Base-by-base conservation (phyloP, 2,329 filamentous ascomycete species). In the Paracamarosporium sp. region DNA sequence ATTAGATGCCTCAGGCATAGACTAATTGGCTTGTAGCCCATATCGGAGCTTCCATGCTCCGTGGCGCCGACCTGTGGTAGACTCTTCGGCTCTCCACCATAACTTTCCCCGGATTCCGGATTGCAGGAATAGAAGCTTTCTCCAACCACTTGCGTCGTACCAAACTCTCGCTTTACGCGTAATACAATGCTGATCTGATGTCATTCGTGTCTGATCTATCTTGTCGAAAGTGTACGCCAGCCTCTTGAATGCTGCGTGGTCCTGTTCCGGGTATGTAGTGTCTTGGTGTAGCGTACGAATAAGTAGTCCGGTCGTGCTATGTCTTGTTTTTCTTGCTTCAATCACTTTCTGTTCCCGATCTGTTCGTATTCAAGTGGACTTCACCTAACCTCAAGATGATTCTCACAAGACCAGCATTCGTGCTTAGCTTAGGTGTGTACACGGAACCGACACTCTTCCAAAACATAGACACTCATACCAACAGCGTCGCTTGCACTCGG, bases 41-140 rank as follows among this genome's bases (percentile, higher is more conserved):
- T 35, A 53, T 68, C 69, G 67, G 69, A 30, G 58, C 45, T 67
- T 63, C 25, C 43, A n/a, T n/a, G 45, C 25, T 11, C 36, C 50
- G 57, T 68, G 66, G 62, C 60, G 59, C 70, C 71, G 71, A 72
- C 60, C 60, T 65, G 43, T 57, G 13, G 44, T 45, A 28, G 24
- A 31, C 27, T 50, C n/a, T 43, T 57, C 69, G 72, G 72, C 72
- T 75, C 72, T 74, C 72, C 71, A 54, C 52, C 33, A 46, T 54
- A 33, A n/a, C 25, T 52, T 48, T 36, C 44, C 47, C 40, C 40
- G 44, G n/a, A n/a, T n/a, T n/a, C n/a, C n/a, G n/a, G n/a, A 13
- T 36, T n/a, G 45, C n/a, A 30, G 13, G 27, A 35, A 50, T 27
- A 17, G 11, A 47, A 53, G 15, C 38, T 24, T 15, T 24, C 41